Percentiles rank a stretch among this genome's conserved stretches.
These are phyloP conservation scores for Aspergillus indologenus DNA, from an alignment of 495 filamentous ascomycete genomes.

Conservation along the genomic window DNA sequence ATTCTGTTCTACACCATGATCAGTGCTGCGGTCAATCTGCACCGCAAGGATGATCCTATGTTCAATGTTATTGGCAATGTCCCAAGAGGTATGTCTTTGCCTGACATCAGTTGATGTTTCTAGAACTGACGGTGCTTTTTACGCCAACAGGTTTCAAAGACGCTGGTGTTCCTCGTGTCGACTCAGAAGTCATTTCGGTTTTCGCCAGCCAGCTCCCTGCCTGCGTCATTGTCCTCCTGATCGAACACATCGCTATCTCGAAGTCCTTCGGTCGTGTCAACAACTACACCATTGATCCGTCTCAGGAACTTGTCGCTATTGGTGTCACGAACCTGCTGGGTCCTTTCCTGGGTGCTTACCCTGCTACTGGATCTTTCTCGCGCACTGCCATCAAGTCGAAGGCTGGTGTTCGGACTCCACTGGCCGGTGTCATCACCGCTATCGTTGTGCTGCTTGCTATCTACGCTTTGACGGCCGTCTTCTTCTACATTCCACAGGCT, in stretches of 20 bases:
- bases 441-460: slow-evolving; percentile 89
- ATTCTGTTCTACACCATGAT: slow-evolving; percentile 93
- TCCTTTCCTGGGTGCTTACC: slow-evolving; percentile 91
- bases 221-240: slow-evolving; percentile 86
- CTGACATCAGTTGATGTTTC: no score
- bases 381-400: slow-evolving; percentile 98
- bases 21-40: slow-evolving; percentile 75
- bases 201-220: slow-evolving; percentile 68
- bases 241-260: slow-evolving; percentile 96
- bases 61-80: slow-evolving; percentile 72
- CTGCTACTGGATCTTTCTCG: slow-evolving; percentile 94
- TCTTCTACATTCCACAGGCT: slow-evolving; percentile 90
- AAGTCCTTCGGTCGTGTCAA: slow-evolving; percentile 97
- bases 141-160: slow-evolving; percentile 63
- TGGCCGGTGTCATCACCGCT: slow-evolving; percentile 89
- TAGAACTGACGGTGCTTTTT: slow-evolving; percentile 28
- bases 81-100: slow-evolving; percentile 51
- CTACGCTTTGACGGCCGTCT: slow-evolving; percentile 86
- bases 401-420: slow-evolving; percentile 89
- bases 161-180: slow-evolving; percentile 72
- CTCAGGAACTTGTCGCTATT: slow-evolving; percentile 94
- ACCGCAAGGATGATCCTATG: slow-evolving; percentile 43
- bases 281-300: slow-evolving; percentile 97
- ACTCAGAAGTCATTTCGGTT: slow-evolving; percentile 56
- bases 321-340: slow-evolving; percentile 88